Percentiles rank a stretch among this genome's conserved stretches.
Conservation (phyloP, 768 basidiomycete genomes). For the Boletus rubroflammeus region DNA sequence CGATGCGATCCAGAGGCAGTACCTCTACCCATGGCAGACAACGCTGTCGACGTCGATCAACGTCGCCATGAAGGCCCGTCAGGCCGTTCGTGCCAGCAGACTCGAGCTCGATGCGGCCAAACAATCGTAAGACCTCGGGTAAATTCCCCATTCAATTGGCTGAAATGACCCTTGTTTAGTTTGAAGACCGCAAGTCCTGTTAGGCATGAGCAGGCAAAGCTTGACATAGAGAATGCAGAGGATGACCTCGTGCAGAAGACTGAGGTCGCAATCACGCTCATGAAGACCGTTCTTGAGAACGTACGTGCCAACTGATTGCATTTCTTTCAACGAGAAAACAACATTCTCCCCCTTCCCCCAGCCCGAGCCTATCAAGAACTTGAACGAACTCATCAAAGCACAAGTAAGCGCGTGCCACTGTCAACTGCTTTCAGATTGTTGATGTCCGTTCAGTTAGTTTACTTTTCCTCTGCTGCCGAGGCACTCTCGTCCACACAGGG, state of each 20-base stretch:
- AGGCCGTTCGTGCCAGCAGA: constrained; percentile 73
- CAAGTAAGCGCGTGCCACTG: constrained; percentile 46
- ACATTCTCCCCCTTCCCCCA: constrained; percentile 28
- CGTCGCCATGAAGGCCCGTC: constrained; percentile 90
- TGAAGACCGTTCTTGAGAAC: constrained; percentile 99
- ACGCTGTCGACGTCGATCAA: constrained; percentile 80
- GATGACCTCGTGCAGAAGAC: constrained; percentile 98
- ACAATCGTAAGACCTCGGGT: constrained; percentile 56
- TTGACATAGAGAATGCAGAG: constrained; percentile 90
- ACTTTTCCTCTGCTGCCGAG: constrained; percentile 74
- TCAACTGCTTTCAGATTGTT: not conserved
- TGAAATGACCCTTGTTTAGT: constrained; percentile 37
- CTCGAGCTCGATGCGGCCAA: constrained; percentile 91
- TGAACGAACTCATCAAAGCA: constrained; percentile 89
- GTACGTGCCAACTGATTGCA: constrained; percentile 43
- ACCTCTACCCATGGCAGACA: constrained; percentile 82
- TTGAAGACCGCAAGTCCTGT: constrained; percentile 73
- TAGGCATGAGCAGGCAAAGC: constrained; percentile 86
- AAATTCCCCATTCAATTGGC: not conserved
- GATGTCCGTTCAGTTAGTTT: constrained; percentile 51
- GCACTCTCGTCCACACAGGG: constrained; percentile 78
- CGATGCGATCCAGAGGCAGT: constrained; percentile 56
- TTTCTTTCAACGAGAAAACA: not conserved
- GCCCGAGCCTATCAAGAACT: constrained; percentile 95
- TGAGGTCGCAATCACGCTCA: constrained; percentile 91